Evolutionary conservation across 371 early-diverging fungal species (phyloP), one percentile per base, ranked within the genome.

Genomic region (Zychaea mexicana): DNA sequence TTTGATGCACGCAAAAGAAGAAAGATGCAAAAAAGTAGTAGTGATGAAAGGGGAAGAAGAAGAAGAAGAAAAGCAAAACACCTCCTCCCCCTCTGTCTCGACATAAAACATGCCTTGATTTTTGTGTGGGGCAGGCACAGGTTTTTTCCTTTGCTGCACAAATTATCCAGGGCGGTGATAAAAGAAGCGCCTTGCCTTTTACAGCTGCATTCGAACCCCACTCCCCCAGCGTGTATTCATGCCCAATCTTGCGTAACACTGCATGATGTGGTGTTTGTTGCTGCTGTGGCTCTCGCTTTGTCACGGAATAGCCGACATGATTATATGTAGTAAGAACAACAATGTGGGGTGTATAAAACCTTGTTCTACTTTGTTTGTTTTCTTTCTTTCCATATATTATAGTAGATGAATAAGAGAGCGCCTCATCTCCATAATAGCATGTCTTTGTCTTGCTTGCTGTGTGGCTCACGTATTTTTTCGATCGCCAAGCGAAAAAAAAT

Each of bases 161-260:
- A 24, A 12, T 49, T 49, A n/a, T n/a, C n/a, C 49, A 49, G 49
- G 49, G 49, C 49, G 49, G 49, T 24, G 21, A 24, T 9, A 49
- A 22, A 24, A 46, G 3, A 7, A 36, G 38, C 38, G 15, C 38
- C 38, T 36, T 36, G 38, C 38, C 49, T 49, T 17, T 49, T 49
- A 49, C 22, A 49, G 49, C 22, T 49, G 26, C 49, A 49, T 49
- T 49, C n/a, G 49, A 49, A 49, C 49, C 49, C 49, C 49, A 49
- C 49, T 49, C 49, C 49, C 49, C 49, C 49, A 49, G 49, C 9
- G n/a, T 49, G 38, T 36, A n/a, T n/a, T n/a, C n/a, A n/a, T 36
- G 15, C 7, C 9, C 38, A 7, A 49, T 49, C n/a, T 49, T 49
- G 49, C 49, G 13, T 24, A 28, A 49, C 49, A 49, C 49, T 24